Evolutionary conservation across 352 stramenopile species (phyloP).

Genomic region (Aphanomyces astaci): DNA sequence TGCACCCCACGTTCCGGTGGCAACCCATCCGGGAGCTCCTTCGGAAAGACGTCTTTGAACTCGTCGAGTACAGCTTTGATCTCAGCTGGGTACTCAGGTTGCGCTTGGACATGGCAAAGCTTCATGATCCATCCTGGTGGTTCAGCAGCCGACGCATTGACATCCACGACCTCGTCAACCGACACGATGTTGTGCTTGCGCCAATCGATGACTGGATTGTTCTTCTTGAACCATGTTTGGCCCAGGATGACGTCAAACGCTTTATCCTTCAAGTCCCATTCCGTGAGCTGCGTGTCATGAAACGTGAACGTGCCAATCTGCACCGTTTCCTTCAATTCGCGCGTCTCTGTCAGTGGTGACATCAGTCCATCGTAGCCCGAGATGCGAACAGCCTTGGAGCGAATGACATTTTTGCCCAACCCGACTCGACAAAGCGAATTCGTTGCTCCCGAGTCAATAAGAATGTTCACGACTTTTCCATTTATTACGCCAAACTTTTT

Average conservation of each 20-base stretch:
- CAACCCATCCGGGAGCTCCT: background rate
- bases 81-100: too few relatives aligned
- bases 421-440: background rate
- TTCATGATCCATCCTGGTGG: too few relatives aligned
- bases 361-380: background rate
- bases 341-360: background rate
- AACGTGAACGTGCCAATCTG: background rate
- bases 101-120: too few relatives aligned
- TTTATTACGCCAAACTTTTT: too few relatives aligned
- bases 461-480: background rate
- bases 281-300: background rate
- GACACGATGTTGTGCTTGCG: too few relatives aligned
- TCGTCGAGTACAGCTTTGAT: too few relatives aligned
- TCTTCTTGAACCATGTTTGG: conserved; percentile 14
- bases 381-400: background rate
- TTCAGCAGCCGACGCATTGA: too few relatives aligned
- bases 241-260: conserved; percentile 15
- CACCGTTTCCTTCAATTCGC: background rate
- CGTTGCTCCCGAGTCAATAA: conserved; percentile 1
- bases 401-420: background rate
- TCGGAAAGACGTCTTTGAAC: too few relatives aligned
- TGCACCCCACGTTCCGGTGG: background rate
- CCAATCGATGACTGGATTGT: conserved; percentile 23
- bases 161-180: too few relatives aligned
- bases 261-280: conserved; percentile 15